Conservation (phyloP, 345 rosid species). For the Linum tenue region DNA sequence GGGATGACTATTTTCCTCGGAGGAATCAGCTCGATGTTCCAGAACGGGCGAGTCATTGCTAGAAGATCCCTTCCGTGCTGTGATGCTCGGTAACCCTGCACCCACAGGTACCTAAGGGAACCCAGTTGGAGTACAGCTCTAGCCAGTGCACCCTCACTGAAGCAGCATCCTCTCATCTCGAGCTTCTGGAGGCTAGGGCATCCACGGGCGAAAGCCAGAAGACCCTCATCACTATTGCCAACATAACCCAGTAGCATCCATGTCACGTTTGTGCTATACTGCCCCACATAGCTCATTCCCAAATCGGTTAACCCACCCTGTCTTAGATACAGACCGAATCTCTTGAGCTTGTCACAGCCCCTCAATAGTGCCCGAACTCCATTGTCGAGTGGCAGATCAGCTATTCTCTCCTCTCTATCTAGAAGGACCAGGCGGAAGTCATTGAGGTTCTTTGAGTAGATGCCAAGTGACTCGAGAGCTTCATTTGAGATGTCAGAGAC, state of each 20-base stretch:
- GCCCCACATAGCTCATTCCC: slow-evolving; percentile 75
- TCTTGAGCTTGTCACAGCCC: slow-evolving; percentile 69
- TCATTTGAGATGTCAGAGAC: slow-evolving; percentile 79
- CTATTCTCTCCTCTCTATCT: slow-evolving; percentile 54
- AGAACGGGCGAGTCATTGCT: slow-evolving; percentile 78
- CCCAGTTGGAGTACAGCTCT: slow-evolving; percentile 47
- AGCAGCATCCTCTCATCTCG: slow-evolving; percentile 90
- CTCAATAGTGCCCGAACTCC: slow-evolving; percentile 80
- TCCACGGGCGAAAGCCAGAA: slow-evolving; percentile 68
- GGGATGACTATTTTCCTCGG: slow-evolving; percentile 29
- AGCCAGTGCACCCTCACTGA: slow-evolving; percentile 71
- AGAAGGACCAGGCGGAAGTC: slow-evolving; percentile 90
- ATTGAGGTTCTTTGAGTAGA: slow-evolving; percentile 51
- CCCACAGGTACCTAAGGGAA: slow-evolving; percentile 90
- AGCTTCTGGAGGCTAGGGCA: slow-evolving; percentile 82
- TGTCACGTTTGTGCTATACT: slow-evolving; percentile 61
- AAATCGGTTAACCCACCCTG: slow-evolving; percentile 72
- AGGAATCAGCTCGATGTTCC: slow-evolving; percentile 91
- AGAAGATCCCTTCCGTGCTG: slow-evolving; percentile 42
- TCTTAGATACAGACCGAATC: slow-evolving; percentile 76
- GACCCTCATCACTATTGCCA: slow-evolving; percentile 71
- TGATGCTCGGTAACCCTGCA: slow-evolving; percentile 75
- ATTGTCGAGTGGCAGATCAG: slow-evolving; percentile 81
- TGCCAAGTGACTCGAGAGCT: slow-evolving; percentile 58
- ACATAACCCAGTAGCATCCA: slow-evolving; percentile 92